Base-by-base conservation (phyloP, 108 stramenopile genomes). In the Skeletonema marinoi region DNA sequence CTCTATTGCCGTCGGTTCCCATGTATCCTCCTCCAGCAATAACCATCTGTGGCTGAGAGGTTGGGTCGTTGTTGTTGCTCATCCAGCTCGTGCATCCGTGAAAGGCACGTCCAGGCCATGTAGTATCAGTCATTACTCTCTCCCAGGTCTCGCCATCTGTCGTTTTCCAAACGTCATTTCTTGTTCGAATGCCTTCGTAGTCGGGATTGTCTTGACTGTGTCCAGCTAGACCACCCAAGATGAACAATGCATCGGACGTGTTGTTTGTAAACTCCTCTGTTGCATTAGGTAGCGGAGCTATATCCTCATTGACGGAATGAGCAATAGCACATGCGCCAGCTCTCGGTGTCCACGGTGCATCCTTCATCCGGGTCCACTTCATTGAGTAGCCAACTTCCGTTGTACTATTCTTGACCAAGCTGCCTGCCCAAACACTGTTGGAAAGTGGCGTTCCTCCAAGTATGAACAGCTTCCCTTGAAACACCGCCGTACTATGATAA, bases 391-490 rank as follows among this genome's bases (percentile, higher is more conserved):
- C 83, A 29, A 54, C 74, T 36, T 50, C 32, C 6, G 41, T 25
- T 14, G 68, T 56, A 1, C 51, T 32, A 77, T 83, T 75, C 51
- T 31, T 41, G 19, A 75, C 60, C 35, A 88, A 63, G 29, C 54
- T 72, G 0, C 87, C 87, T 14, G 48, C 59, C 93, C 93, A 94
- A 32, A 92, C 88, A 46, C 91, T 91, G 64, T 90, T 94, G 17
- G 75, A 81, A 12, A 94, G 84, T 16, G 93, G 93, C 12, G 89
- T 86, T 9, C 93, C 93, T 0, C 91, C 93, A 35, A 94, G 60
- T 25, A 94, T 75, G 65, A 68, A 89, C 16, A 88, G 29, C 46
- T 83, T 81, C 4, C 76, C 78, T 35, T 66, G 41, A 74, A 71
- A 85, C 3, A 91, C 64, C 3, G 77, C 64, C 10, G 89, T 80